Conservation (phyloP, 2,329 filamentous ascomycete genomes). For the Ceratocystis variospora region DNA sequence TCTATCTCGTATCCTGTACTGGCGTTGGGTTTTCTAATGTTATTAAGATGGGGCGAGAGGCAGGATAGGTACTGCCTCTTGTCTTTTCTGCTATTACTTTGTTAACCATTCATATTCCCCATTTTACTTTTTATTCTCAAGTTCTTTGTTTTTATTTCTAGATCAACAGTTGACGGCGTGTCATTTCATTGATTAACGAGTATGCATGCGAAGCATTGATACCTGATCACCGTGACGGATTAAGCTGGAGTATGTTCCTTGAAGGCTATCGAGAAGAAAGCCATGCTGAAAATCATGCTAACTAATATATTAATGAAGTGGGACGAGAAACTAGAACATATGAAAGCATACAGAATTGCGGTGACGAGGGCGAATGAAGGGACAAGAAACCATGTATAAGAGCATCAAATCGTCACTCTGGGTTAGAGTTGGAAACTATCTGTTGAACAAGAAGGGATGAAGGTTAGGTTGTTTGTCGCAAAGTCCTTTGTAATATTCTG, state of each 20-base stretch:
- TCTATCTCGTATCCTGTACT: slow-evolving; percentile 18
- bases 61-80: slow-evolving; percentile 12
- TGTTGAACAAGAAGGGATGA: too few relatives aligned
- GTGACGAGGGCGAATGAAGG: not conserved
- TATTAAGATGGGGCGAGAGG: slow-evolving; percentile 12
- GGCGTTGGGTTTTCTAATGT: slow-evolving; percentile 19
- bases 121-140: slow-evolving; percentile 13
- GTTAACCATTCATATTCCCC: slow-evolving; percentile 19
- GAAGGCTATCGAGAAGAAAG: not conserved
- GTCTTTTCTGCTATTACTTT: slow-evolving; percentile 18
- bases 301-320: not conserved
- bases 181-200: slow-evolving; percentile 24
- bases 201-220: too few relatives aligned
- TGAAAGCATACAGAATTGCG: not conserved
- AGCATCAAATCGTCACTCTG: not conserved
- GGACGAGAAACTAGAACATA: not conserved
- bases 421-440: not conserved
- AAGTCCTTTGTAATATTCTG: too few relatives aligned
- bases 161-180: slow-evolving; percentile 13
- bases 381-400: not conserved
- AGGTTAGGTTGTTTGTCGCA: too few relatives aligned
- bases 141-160: slow-evolving; percentile 6
- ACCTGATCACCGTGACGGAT: too few relatives aligned
- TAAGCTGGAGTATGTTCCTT: too few relatives aligned
- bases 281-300: not conserved